Conservation (phyloP, 805 yeast genomes). For the Pichia occidentalis region DNA sequence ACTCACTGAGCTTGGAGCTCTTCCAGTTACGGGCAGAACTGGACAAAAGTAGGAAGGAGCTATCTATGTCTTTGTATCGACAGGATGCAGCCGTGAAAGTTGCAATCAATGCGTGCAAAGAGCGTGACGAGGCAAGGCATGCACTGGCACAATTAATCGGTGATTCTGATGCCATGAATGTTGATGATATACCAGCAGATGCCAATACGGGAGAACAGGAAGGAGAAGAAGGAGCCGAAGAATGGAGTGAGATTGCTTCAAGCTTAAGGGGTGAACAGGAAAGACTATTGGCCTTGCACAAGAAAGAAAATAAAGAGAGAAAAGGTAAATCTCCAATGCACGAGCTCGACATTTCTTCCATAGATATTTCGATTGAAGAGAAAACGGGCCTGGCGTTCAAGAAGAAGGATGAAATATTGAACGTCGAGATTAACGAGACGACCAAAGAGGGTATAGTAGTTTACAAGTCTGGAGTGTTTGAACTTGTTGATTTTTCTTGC, state of each 20-base stretch:
- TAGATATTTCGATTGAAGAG: not conserved
- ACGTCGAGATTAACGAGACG: not conserved
- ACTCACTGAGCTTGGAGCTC: slow-evolving; percentile 73
- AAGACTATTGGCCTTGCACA: slow-evolving; percentile 8
- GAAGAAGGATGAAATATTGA: not conserved
- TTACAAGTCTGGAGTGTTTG: slow-evolving; percentile 8
- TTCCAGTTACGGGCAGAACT: slow-evolving; percentile 72
- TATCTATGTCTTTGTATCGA: slow-evolving; percentile 71
- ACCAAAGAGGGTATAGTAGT: slow-evolving; percentile 1
- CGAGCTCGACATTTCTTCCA: not conserved
- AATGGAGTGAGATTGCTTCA: slow-evolving; percentile 1
- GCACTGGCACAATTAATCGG: slow-evolving; percentile 54
- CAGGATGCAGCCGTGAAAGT: slow-evolving; percentile 90
- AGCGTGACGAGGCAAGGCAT: slow-evolving; percentile 64
- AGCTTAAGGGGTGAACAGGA: slow-evolving; percentile 7
- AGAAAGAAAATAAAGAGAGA: slow-evolving; percentile 9
- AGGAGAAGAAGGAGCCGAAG: not conserved
- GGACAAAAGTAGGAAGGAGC: slow-evolving; percentile 56
- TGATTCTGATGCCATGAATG: slow-evolving; percentile 27
- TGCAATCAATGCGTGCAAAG: slow-evolving; percentile 66
- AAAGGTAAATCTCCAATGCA: slow-evolving; percentile 6
- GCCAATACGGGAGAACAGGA: slow-evolving; percentile 9
- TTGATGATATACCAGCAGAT: not conserved
- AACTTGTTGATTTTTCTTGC: slow-evolving; percentile 6
- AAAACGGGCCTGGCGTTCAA: not conserved